A percentile compares a stretch with the other conserved stretches of the same genome.
phyloP scores from a whole-genome alignment of 371 early-diverging fungal species.

The Mortierella sp. region DNA sequence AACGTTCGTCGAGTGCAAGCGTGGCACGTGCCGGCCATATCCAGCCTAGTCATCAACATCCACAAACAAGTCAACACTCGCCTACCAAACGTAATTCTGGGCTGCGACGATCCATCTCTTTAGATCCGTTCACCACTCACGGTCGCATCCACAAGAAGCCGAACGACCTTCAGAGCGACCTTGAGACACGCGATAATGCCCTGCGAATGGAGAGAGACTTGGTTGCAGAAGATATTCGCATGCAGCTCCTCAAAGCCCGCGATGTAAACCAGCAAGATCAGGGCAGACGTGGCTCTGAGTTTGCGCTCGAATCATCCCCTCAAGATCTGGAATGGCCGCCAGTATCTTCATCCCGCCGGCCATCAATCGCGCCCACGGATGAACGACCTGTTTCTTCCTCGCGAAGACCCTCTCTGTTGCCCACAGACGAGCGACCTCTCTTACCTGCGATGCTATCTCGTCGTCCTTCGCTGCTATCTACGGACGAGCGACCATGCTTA shows the following conservation, averaged over 20 bases:
- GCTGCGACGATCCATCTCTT: conserved; percentile 34
- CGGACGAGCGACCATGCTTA: not conserved
- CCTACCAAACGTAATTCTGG: conserved; percentile 25
- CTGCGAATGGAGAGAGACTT: conserved; percentile 24
- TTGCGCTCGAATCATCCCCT: conserved; percentile 39
- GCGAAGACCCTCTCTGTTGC: not conserved
- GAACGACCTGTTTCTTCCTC: not conserved
- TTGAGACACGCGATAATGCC: conserved; percentile 16
- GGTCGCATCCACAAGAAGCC: conserved; percentile 17
- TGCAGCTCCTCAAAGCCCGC: conserved; percentile 11
- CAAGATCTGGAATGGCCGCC: conserved; percentile 29
- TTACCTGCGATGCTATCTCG: not conserved
- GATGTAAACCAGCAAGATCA: conserved; percentile 33
- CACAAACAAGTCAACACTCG: not conserved
- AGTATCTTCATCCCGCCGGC: not conserved
- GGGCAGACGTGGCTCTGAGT: conserved; percentile 29
- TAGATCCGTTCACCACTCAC: conserved; percentile 16
- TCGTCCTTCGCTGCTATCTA: not conserved
- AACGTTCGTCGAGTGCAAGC: not conserved
- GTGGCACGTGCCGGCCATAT: conserved; percentile 3
- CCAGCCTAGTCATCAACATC: not conserved
- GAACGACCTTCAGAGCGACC: conserved; percentile 18
- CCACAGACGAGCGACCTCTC: not conserved
- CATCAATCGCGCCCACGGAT: not conserved
- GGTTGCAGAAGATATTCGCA: conserved; percentile 18